These are phyloP conservation scores for Ceratocystis cacaofunesta DNA, from an alignment of 2,329 filamentous ascomycete genomes.

Conservation along the genomic window DNA sequence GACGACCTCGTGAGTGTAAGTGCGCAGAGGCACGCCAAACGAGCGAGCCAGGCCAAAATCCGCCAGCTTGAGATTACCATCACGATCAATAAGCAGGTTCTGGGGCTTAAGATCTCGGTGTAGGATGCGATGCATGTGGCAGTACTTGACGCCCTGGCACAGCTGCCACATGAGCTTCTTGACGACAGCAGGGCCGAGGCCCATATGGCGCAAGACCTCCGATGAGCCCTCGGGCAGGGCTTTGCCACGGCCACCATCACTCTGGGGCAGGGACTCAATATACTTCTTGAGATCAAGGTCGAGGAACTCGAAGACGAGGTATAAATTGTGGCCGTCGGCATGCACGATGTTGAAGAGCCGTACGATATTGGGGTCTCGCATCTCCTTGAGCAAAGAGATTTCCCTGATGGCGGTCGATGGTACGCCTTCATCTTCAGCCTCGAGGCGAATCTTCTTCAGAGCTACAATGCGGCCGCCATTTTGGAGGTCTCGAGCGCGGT, in stretches of 20 bases:
- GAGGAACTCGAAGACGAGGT: constrained; percentile 83
- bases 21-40: constrained; percentile 79
- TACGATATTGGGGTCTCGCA: constrained; percentile 84
- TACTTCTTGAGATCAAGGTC: constrained; percentile 90
- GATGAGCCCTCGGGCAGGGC: constrained; percentile 65
- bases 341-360: constrained; percentile 83
- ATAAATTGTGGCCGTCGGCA: constrained; percentile 86
- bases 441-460: constrained; percentile 87
- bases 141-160: constrained; percentile 71
- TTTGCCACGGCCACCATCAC: constrained; percentile 72
- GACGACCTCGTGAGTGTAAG: constrained; percentile 90
- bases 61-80: constrained; percentile 78
- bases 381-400: constrained; percentile 86
- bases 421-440: constrained; percentile 87
- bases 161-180: constrained; percentile 90
- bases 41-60: constrained; percentile 83
- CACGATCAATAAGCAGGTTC: constrained; percentile 72
- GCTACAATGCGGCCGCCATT: constrained; percentile 76
- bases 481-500: constrained; percentile 78
- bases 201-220: constrained; percentile 47
- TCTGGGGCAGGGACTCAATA: constrained; percentile 79
- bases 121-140: constrained; percentile 73
- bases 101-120: constrained; percentile 85
- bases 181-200: constrained; percentile 64
- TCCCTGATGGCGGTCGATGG: constrained; percentile 87